phyloP scores from a whole-genome alignment of 345 rosid genomes.

The Lepidium sativum region DNA sequence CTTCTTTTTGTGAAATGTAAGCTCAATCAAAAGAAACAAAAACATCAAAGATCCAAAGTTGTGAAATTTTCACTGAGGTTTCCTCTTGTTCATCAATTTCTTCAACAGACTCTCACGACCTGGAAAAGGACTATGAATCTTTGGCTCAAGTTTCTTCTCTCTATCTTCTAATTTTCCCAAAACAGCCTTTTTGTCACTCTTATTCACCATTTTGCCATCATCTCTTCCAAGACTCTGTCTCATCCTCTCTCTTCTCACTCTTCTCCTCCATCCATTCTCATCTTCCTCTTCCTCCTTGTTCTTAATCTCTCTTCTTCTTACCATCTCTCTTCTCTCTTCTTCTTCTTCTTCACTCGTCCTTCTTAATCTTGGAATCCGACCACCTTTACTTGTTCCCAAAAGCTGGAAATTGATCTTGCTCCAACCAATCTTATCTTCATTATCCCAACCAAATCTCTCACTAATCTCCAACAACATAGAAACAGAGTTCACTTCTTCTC shows the following conservation, averaged over 20 bases:
- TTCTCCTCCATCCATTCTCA: constrained; percentile 19
- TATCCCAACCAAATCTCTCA: constrained; percentile 82
- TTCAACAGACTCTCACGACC: constrained; percentile 54
- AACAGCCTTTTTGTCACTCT: constrained; percentile 15
- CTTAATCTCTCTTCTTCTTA: constrained; percentile 8
- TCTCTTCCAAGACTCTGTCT: constrained; percentile 20
- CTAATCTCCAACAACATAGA: constrained; percentile 59
- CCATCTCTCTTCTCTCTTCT: not conserved
- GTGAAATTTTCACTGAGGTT: not conserved
- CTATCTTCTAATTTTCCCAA: constrained; percentile 17
- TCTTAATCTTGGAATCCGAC: constrained; percentile 53
- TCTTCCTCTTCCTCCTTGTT: constrained; percentile 14
- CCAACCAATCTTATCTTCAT: constrained; percentile 66
- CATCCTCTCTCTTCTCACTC: constrained; percentile 32
- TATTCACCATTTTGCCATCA: constrained; percentile 23
- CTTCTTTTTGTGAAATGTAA: too few species aligned
- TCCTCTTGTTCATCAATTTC: constrained; percentile 31
- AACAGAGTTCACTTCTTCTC: constrained; percentile 29
- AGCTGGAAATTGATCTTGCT: constrained; percentile 53
- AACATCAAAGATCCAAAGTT: not conserved
- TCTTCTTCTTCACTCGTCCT: not conserved
- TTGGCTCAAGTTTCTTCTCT: constrained; percentile 21
- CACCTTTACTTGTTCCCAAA: constrained; percentile 61
- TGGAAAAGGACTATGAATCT: constrained; percentile 47
- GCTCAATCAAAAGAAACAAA: not conserved